A percentile compares a stretch with the other conserved stretches of the same genome.
Evolutionary conservation across 2,329 filamentous ascomycete species (phyloP).

Genomic region (Cladorrhinum sp.): DNA sequence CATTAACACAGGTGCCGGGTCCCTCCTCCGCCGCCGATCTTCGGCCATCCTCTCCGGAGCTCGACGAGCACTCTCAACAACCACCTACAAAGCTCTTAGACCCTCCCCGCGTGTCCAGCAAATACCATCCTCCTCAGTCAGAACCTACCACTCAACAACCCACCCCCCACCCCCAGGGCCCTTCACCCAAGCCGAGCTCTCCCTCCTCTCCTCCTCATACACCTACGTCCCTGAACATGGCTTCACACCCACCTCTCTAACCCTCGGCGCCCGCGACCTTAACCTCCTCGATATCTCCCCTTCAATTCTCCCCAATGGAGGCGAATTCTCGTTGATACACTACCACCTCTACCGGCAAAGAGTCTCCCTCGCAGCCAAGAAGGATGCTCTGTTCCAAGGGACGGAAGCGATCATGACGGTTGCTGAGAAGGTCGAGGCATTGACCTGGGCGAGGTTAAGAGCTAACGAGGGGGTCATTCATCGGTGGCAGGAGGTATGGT

Average conservation of each 20-base stretch:
- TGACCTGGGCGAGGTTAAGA: conserved; percentile 74
- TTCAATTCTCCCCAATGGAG: conserved; percentile 70
- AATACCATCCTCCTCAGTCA: conserved; percentile 11
- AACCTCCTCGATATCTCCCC: conserved; percentile 85
- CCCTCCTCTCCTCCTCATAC: conserved; percentile 80
- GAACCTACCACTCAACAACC: conserved; percentile 69
- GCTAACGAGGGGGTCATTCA: conserved; percentile 71
- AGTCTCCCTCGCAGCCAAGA: conserved; percentile 50
- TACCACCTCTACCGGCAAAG: conserved; percentile 72
- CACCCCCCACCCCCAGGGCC: conserved; percentile 57
- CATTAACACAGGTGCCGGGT: not conserved
- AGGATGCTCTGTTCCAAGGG: conserved; percentile 39
- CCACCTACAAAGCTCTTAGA: not conserved
- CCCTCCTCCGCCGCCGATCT: not conserved
- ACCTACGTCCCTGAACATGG: conserved; percentile 75
- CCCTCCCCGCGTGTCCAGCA: not conserved
- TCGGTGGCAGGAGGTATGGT: conserved; percentile 84
- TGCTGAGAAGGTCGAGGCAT: conserved; percentile 59
- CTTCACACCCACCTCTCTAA: conserved; percentile 72
- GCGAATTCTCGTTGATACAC: conserved; percentile 75
- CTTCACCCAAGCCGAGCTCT: conserved; percentile 66
- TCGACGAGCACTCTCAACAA: not conserved
- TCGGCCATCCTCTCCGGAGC: not conserved
- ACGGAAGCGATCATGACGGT: conserved; percentile 39
- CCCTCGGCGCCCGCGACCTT: conserved; percentile 74